Percentiles rank a stretch among this genome's conserved stretches.
These are phyloP conservation scores for Hericium coralloides DNA, from an alignment of 768 basidiomycete species.

Conservation along the genomic window DNA sequence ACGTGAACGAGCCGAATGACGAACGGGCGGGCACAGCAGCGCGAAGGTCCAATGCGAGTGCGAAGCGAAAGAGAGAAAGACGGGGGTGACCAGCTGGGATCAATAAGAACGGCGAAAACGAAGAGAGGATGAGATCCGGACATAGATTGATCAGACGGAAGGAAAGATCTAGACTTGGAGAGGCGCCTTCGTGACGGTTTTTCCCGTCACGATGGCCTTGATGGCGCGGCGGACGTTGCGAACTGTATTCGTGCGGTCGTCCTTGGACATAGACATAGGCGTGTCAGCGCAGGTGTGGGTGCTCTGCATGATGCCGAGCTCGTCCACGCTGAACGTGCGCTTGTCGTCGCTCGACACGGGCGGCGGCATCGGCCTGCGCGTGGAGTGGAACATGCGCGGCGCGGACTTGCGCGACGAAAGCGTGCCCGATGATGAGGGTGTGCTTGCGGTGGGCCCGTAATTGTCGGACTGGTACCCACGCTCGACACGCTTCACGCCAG, in stretches of 20 bases:
- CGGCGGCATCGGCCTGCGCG: constrained; percentile 54
- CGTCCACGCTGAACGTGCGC: constrained; percentile 45
- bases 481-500: constrained; percentile 71
- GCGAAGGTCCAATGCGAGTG: not conserved
- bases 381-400: constrained; percentile 31
- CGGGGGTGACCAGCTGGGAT: not conserved
- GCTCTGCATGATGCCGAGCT: constrained; percentile 43
- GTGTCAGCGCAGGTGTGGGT: not conserved
- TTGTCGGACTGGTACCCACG: constrained; percentile 76
- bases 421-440: constrained; percentile 13
- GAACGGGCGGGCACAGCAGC: not conserved
- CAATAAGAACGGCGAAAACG: not conserved
- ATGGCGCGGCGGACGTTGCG: constrained; percentile 62
- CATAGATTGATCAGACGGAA: not conserved
- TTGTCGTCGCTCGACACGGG: constrained; percentile 54
- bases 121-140: no score
- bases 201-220: constrained; percentile 67
- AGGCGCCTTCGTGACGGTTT: constrained; percentile 33
- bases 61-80: not conserved
- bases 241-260: constrained; percentile 32
- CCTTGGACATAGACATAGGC: not conserved
- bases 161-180: not conserved
- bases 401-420: not conserved
- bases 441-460: constrained; percentile 32
- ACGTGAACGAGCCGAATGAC: not conserved